Base-by-base conservation (phyloP, 352 stramenopile species). In the Globisporangium splendens region DNA sequence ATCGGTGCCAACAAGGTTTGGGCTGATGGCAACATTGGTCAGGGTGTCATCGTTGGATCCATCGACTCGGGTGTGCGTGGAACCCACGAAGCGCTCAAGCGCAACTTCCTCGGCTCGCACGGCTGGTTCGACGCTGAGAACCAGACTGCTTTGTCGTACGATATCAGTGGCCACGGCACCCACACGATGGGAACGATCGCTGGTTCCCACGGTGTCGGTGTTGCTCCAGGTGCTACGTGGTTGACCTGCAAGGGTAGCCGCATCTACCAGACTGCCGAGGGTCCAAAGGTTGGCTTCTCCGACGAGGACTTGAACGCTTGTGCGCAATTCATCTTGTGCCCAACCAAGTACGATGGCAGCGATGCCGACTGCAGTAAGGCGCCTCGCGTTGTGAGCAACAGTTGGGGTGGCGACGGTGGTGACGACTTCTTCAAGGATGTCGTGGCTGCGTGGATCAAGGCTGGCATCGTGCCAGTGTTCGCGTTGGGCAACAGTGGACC, bases 301-400 rank as follows among this genome's bases (percentile, higher is more conserved):
- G 62, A 68, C 43, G 50, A 59, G 1, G 48, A 63, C 50, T 43
- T 73, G 18, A 13, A 71, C 13, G 31, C 42, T 28, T 73, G 66
- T 35, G 56, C 56, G 53, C 60, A 73, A 50, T 71, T 67, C 46
- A 55, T 73, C 39, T 1, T 65, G 7, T 74, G 63, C 38, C 63
- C 67, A 12, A 65, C 66, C 3, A 54, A 71, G 41, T 28, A 38
- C 12, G 20, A 72, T 5, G 62, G 63, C n/a, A 60, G 42, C 4
- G 50, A 68, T 42, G 0, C 38, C 1, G 59, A 66, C 59, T 66
- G 59, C 52, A 42, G 31, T 42, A 65, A 65, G 47, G 56, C 57
- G 6, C 62, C 65, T 7, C 62, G 66, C 24, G 52, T 72, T 1
- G 50, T 72, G 7, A 72, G 46, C 65, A 70, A 70, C 63, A 66